Evolutionary conservation across 805 yeast species (phyloP).

Genomic region (Candida dajiaensis): DNA sequence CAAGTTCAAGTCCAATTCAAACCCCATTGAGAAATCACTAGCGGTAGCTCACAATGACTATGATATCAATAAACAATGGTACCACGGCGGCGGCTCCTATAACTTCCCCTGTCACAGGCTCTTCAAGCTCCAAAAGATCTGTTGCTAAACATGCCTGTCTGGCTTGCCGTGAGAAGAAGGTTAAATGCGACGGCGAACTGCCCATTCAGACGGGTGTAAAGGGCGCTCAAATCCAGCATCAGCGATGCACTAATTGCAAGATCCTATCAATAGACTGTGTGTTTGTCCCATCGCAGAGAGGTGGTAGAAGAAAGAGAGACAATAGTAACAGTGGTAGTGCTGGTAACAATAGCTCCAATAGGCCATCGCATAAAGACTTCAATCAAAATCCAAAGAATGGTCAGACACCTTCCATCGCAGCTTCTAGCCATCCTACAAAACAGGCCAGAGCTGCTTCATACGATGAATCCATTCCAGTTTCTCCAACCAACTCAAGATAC

Average conservation of each 20-base stretch:
- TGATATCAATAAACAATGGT: neutral
- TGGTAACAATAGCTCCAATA: neutral
- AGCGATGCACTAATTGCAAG: constrained; percentile 45
- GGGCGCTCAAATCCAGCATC: constrained; percentile 21
- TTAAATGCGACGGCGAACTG: constrained; percentile 61
- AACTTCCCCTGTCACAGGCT: neutral
- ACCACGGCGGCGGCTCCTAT: neutral
- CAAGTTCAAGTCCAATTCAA: too few relatives aligned
- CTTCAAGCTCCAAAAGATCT: constrained; percentile 28
- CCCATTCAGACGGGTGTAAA: constrained; percentile 22
- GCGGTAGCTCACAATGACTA: neutral
- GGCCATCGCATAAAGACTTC: neutral
- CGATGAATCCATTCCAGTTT: neutral
- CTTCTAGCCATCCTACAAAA: neutral
- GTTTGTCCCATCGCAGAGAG: constrained; percentile 50
- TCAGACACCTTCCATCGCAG: neutral
- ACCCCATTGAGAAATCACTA: too few relatives aligned
- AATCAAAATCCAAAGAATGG: neutral
- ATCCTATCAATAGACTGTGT: constrained; percentile 42
- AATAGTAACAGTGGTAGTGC: neutral
- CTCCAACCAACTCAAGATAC: constrained; percentile 1
- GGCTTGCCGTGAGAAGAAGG: constrained; percentile 57
- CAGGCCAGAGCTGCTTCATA: neutral
- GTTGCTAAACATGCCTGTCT: constrained; percentile 61
- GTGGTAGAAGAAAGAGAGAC: constrained; percentile 41